A percentile compares a stretch with the other conserved stretches of the same genome.
Conservation (phyloP, 257 asterid species). For the Euphrasia confusa region DNA sequence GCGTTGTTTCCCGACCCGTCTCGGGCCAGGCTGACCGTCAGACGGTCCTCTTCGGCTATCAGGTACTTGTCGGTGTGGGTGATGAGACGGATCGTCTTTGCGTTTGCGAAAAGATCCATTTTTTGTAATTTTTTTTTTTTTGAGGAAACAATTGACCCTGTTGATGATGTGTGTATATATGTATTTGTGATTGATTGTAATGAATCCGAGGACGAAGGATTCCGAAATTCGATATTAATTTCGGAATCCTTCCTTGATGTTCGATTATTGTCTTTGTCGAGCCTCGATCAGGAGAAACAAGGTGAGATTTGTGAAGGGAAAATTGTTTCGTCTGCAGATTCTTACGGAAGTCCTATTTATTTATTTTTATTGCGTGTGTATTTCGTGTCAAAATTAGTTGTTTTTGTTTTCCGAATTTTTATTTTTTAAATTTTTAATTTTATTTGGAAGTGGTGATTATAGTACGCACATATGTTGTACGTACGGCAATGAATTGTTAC, state of each 20-base stretch:
- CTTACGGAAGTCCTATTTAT: neutral
- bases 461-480: neutral
- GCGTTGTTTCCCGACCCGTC: constrained; percentile 41
- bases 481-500: neutral
- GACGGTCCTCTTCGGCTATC: constrained; percentile 52
- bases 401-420: neutral
- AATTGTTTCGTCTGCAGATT: constrained; percentile 17
- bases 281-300: constrained; percentile 7
- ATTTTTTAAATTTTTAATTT: neutral
- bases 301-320: constrained; percentile 17
- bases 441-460: neutral
- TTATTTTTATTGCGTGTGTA: neutral
- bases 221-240: neutral
- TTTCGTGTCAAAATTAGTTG: constrained; percentile 9
- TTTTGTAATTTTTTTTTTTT: no score
- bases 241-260: neutral
- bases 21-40: constrained; percentile 38
- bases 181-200: constrained; percentile 3
- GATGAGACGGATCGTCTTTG: constrained; percentile 41
- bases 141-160: neutral
- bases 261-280: neutral
- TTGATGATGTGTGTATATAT: neutral
- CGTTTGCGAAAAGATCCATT: constrained; percentile 65
- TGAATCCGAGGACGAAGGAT: neutral
- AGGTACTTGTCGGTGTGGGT: constrained; percentile 55